Evolutionary conservation across 2,329 filamentous ascomycete genomes (phyloP), one percentile per base, ranked within the genome.

Genomic region (Aspergillus glaucus): DNA sequence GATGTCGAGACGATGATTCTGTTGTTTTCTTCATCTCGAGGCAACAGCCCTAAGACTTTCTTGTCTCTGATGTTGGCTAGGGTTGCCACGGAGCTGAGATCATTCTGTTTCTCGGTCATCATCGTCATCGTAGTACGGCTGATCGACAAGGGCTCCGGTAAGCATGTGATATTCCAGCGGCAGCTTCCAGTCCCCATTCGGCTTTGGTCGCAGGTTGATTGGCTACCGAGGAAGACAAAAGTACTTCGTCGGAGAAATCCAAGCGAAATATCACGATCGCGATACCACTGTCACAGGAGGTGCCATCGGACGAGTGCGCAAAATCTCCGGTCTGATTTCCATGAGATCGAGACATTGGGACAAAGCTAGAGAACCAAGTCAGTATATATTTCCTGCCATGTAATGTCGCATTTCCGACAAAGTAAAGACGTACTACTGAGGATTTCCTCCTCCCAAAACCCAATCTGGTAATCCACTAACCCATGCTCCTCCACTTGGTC

Each of bases 381-480:
- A 42, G 21, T 42, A 17, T 12, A 19, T 44, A 15, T 43, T 43
- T 36, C 42, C 42, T 4, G 22, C 5, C 22, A 6, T 22, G 5
- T 22, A 22, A 22, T 22, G 19, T 12, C 19, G 3, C 24, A 10
- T 15, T 32, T 9, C n/a, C 45, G 47, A 21, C 32, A 34, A 30
- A 41, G 15, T 8, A 8, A 30, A 12, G 26, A 78, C 87, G 71
- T 75, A 95, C 91, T 79, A 50, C 81, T 80, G 58, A 93, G 81
- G 59, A 97, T 96, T 63, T 88, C 84, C 64, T 97, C 91, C 70
- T 97, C 93, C 81, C 89, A 94, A 22, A 97, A 88, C 7, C 93
- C 93, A 73, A 95, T 94, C 62, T 97, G 87, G 66, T 97, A 98
- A 71, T 98, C 93, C 9, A 98, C 89, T 43, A 98, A 74, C n/a